A percentile compares a stretch with the other conserved stretches of the same genome.
Evolutionary conservation across 2,329 filamentous ascomycete genomes (phyloP).

Genomic region (Mycosphaerelloides madeirae): DNA sequence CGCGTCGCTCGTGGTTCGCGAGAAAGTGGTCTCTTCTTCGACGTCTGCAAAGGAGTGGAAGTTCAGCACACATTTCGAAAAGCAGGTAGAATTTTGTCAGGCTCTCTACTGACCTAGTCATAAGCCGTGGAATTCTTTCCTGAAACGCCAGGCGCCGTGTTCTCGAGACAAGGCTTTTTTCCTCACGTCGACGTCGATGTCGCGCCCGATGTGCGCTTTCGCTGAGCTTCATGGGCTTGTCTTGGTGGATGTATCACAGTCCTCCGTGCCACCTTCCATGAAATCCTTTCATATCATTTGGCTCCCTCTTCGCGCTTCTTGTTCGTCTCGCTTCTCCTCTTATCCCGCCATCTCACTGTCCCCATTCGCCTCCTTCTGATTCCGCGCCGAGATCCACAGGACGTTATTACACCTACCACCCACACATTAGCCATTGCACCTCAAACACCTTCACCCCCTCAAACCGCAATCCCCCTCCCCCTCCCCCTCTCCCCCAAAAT

Average conservation of each 20-base stretch:
- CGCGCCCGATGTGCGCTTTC: background rate
- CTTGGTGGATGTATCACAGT: background rate
- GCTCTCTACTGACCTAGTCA: conserved; percentile 9
- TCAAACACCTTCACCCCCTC: background rate
- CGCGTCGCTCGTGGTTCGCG: background rate
- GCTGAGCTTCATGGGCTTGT: background rate
- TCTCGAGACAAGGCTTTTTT: background rate
- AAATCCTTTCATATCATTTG: too few relatives aligned
- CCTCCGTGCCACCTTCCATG: too few relatives aligned
- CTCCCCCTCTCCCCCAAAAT: background rate
- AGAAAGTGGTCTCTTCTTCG: too few relatives aligned
- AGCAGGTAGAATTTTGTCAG: too few relatives aligned
- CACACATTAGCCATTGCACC: conserved; percentile 1
- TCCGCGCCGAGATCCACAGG: conserved; percentile 69
- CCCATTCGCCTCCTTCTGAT: conserved; percentile 26
- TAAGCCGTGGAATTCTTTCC: too few relatives aligned
- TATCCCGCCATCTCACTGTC: conserved; percentile 28
- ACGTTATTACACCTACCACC: conserved; percentile 81
- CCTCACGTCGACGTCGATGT: background rate
- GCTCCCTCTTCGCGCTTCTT: background rate
- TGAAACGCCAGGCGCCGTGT: background rate
- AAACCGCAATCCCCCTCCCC: background rate
- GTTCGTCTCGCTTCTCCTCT: background rate
- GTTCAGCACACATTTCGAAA: background rate
- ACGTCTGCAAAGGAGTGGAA: background rate